Base-by-base conservation (phyloP, 257 asterid species). In the Gentiana macrophylla region DNA sequence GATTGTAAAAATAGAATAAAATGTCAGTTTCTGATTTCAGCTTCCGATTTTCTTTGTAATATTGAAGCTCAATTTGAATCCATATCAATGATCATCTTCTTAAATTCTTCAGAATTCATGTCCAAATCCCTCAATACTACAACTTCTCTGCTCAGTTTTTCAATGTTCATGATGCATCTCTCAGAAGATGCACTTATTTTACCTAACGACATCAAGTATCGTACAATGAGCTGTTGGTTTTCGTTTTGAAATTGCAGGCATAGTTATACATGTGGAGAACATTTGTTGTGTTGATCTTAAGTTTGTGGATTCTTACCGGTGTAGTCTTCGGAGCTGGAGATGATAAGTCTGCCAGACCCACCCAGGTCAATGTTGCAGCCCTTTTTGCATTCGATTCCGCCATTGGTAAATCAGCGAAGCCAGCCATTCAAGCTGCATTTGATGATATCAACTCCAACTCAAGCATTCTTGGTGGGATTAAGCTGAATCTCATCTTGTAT, bases 341-440 rank as follows among this genome's bases (percentile, higher is more conserved):
- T 58, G 63, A 71, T 7, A 76, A 52, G 51, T 6, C 32, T 49
- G 34, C 68, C 54, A 69, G 79, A 68, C 72, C 78, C n/a, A 74
- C 36, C 55, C 68, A 60, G 64, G 68, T 91, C 52, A 81, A 84
- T 57, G 33, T 91, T 66, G 98, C 96, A 69, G 87, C 95, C 65
- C 62, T 91, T 49, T 83, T 84, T 65, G 79, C 96, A 8, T 53
- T 70, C 32, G 53, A 87, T 70, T 91, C 98, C 2, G 78, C 68
- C 7, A 91, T 91, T 55, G 98, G 96, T 51, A 72, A 70, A 67
- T 87, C 98, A 53, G 94, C 72, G 1, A 75, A 65, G 61, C 95
- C 93, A 43, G 95, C 95, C 44, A 59, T 91, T 63, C 38, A 58
- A 66, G 94, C 93, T 61, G 96, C 96, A 36, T 1, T 91, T 36